These are phyloP conservation scores for Ceratobasidium sp. DNA, from an alignment of 1,284 basidiomycete species.

Conservation along the genomic window DNA sequence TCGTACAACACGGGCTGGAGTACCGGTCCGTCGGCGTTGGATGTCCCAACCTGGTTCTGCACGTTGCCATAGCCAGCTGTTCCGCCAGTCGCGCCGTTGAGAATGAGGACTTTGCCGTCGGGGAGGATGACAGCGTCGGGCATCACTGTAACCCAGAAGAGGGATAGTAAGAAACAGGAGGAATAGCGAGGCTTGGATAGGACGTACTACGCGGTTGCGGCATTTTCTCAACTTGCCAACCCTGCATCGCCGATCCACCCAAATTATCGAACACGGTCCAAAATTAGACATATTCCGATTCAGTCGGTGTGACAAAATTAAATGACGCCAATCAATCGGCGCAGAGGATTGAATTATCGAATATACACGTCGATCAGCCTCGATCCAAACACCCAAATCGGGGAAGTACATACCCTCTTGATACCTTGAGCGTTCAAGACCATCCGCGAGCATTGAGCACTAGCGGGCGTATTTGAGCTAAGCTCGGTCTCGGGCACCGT, in stretches of 20 bases:
- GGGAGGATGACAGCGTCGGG: conserved; percentile 58
- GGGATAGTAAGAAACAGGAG: no score
- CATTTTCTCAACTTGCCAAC: no score
- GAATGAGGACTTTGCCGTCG: conserved; percentile 55
- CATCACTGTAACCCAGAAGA: conserved; percentile 61
- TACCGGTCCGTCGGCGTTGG: conserved; percentile 59
- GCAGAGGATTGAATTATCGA: neutral
- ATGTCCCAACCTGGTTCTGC: conserved; percentile 54
- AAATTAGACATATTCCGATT: no score
- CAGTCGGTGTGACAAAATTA: no score
- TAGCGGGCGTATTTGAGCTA: conserved; percentile 26
- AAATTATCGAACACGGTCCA: neutral
- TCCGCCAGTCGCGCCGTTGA: conserved; percentile 55
- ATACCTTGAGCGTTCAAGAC: conserved; percentile 33
- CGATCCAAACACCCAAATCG: neutral
- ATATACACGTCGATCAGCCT: conserved; percentile 4
- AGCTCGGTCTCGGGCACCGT: conserved; percentile 28
- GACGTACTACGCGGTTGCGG: no score
- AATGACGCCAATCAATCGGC: neutral
- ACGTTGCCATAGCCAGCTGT: conserved; percentile 53
- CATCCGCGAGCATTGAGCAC: conserved; percentile 35
- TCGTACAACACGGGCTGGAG: conserved; percentile 76
- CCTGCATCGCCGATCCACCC: no score
- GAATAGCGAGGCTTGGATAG: no score
- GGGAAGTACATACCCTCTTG: conserved; percentile 18